Base-by-base conservation (phyloP, 164 flowering plant species). In the Berberis vulgaris region DNA sequence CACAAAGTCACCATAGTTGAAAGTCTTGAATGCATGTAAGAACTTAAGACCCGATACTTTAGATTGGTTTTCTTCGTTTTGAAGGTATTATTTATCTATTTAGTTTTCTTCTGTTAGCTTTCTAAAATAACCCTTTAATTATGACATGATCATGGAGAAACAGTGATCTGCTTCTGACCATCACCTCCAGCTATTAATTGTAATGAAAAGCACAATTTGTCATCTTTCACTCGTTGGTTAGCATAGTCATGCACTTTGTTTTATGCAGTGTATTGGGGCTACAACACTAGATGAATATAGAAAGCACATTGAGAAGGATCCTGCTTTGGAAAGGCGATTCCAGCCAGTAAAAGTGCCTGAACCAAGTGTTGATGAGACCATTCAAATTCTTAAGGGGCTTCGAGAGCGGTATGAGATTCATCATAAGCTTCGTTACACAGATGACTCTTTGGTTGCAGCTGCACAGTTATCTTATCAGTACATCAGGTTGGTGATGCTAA, bases 291-390 rank as follows among this genome's bases (percentile, higher is more conserved):
- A 91, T 77, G 98, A 94, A 69, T 94, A 94, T 77, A 78, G 98
- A 67, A 88, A 94, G 82, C 98, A 94, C 72, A 86, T 94, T 66
- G 97, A 94, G 78, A 91, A 94, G 74, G 98, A 94, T 58, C 93
- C 97, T 41, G 98, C 98, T 41, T 74, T 94, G 57, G 98, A 91
- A 76, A 88, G 98, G 65, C 81, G 99, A 11, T 94, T 94, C 67
- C 99, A 94, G 70, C 99, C 96, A 2, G 97, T 94, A 8, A 87
- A 79, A 81, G 99, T 94, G 42, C 99, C 99, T 13, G 99, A 94
- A 66, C 99, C 99, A 43, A 59, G 91, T 49, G 99, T 94, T 39
- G 96, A 89, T 67, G 99, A 91, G 72, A 75, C 97, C 2, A 86
- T 94, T 52, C 91, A 83, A 67, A 91, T 94, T 72, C 71, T 94